Evolutionary conservation across 2,329 filamentous ascomycete genomes (phyloP).

Genomic region (Corinectria fuckeliana): DNA sequence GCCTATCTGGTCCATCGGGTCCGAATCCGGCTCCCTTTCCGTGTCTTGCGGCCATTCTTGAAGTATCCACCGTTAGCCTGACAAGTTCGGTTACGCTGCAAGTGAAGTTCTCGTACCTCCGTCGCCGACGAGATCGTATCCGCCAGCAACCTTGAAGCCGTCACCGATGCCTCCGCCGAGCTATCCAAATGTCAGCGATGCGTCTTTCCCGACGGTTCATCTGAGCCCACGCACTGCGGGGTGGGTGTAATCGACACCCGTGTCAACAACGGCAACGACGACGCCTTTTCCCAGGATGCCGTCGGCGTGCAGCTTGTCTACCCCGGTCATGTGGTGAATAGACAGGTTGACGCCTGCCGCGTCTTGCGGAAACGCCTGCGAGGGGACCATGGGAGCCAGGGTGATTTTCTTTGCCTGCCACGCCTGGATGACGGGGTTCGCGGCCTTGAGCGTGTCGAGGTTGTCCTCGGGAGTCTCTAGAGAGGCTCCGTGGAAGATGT

Average conservation of each 20-base stretch:
- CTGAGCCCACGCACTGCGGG: neutral
- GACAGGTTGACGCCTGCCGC: conserved; percentile 5
- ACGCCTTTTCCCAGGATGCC: neutral
- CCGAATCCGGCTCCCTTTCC: conserved; percentile 29
- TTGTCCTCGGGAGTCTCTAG: neutral
- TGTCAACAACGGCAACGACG: neutral
- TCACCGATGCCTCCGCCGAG: conserved; percentile 35
- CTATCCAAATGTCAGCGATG: conserved; percentile 17
- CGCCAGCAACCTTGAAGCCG: conserved; percentile 35
- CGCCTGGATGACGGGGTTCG: neutral
- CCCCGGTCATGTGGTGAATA: conserved; percentile 8
- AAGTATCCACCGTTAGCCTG: neutral
- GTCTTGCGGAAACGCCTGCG: neutral
- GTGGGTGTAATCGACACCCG: neutral
- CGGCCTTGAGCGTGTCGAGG: neutral
- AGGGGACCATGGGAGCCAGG: neutral
- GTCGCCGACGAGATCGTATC: conserved; percentile 35
- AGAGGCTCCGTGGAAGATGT: neutral
- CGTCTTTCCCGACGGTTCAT: neutral
- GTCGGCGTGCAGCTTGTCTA: neutral
- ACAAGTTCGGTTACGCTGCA: neutral
- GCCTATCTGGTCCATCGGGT: conserved; percentile 37
- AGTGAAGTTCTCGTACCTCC: conserved; percentile 3
- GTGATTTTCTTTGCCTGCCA: neutral
- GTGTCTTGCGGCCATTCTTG: conserved; percentile 9